Base-by-base conservation (phyloP, 73 alveolate genomes). In the Breviolum minutum region DNA sequence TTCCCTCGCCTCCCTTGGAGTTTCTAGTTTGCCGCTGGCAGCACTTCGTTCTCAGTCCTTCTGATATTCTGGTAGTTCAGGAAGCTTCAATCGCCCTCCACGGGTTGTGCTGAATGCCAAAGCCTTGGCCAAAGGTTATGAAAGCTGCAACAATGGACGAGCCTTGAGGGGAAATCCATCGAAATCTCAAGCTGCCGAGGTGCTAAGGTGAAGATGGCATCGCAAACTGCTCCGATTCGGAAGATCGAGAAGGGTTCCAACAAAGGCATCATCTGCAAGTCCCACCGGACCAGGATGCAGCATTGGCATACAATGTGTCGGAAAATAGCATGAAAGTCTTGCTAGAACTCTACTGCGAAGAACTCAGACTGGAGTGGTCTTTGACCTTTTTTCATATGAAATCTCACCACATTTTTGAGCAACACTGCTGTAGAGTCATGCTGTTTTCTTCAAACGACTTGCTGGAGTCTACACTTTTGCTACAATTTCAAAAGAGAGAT, bases 121-220 rank as follows among this genome's bases (percentile, higher is more conserved):
- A 40, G 71, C 91, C 91, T 82, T 24, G 89, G 89, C n/a, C 32
- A 22, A 27, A 17, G 19, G 29, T 29, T 10, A 10, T 69, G 77
- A 22, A 17, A 22, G 77, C 77, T 40, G 54, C 0, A 40, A 40
- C 54, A 40, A 40, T 40, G 54, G 5, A 40, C 0, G 0, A 40
- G n/a, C n/a, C n/a, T 40, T 40, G 3, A 40, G 3, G 54, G 54
- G 54, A 40, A 40, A 40, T 40, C 54, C 54, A 0, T 40, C 54
- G 54, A 40, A 40, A 40, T 40, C 54, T 40, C 54, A 40, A 40
- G 54, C 11, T 7, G 87, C 87, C 87, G 30, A 20, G 66, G 29
- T 32, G 73, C 91, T 48, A 82, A 54, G 48, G 91, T 60, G 91
- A 82, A 82, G 73, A 82, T 82, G 91, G 91, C 91, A 22, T 82